Percentiles rank a stretch among this genome's conserved stretches.
Conservation (phyloP, 228 moss, liverwort and hornwort species). For the Sphagnum magellanicum region DNA sequence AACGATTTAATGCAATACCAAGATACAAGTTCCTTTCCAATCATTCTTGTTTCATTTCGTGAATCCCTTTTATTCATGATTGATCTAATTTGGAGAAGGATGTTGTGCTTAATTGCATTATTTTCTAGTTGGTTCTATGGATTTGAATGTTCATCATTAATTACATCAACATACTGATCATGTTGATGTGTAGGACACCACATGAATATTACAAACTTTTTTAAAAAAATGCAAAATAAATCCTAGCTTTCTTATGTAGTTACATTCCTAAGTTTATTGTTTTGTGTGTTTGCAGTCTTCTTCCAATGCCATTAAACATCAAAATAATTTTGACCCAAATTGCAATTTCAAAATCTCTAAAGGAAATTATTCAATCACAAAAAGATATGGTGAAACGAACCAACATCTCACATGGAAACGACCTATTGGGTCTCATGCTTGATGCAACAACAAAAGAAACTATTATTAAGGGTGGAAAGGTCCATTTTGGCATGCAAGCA, state of each 20-base stretch:
- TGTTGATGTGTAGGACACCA: background rate
- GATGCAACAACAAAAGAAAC: conserved; percentile 12
- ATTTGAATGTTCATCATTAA: no score
- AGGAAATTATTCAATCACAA: background rate
- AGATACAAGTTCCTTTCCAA: no score
- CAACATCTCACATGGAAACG: conserved; percentile 2
- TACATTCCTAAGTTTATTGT: no score
- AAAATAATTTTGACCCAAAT: background rate
- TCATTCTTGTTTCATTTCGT: no score
- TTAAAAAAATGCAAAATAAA: background rate
- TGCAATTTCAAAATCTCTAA: background rate
- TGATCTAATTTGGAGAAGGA: no score
- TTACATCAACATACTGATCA: no score
- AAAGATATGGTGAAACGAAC: background rate
- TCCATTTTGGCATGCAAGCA: conserved; percentile 4
- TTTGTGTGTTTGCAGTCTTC: conserved; percentile 1
- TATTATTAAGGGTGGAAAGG: background rate
- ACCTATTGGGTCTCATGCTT: conserved; percentile 17
- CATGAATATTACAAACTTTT: background rate
- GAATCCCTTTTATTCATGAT: no score
- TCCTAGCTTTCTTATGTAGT: background rate
- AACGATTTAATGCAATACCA: no score
- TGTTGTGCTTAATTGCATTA: no score
- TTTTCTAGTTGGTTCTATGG: no score
- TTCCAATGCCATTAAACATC: conserved; percentile 5